Evolutionary conservation across 1,284 basidiomycete species (phyloP).

Genomic region (Spongiforma sp.): DNA sequence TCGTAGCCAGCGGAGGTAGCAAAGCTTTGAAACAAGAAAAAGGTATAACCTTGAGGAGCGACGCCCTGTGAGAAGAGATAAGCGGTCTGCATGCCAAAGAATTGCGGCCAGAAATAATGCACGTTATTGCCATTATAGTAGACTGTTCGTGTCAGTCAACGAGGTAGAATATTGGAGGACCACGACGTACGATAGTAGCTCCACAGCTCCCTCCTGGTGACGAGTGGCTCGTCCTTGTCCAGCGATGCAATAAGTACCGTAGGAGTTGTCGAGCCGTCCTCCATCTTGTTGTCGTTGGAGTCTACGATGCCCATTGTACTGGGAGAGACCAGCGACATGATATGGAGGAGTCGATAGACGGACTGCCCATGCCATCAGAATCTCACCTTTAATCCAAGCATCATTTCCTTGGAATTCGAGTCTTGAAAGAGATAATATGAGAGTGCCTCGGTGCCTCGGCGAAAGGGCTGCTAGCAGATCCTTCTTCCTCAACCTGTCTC

Average conservation of each 20-base stretch:
- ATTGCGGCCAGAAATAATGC: slow-evolving; percentile 14
- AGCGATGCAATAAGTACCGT: slow-evolving; percentile 39
- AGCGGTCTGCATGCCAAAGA: not conserved
- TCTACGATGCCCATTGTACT: too few species aligned
- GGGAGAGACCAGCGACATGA: too few species aligned
- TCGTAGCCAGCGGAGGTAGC: slow-evolving; percentile 74
- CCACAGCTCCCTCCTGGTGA: slow-evolving; percentile 70
- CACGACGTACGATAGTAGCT: slow-evolving; percentile 64
- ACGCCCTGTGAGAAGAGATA: slow-evolving; percentile 50
- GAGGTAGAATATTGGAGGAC: not conserved
- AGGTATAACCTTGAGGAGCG: slow-evolving; percentile 64
- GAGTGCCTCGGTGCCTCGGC: too few species aligned
- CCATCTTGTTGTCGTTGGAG: too few species aligned
- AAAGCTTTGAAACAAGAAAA: slow-evolving; percentile 76
- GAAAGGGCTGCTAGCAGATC: too few species aligned
- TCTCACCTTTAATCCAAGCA: too few species aligned
- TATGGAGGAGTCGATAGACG: too few species aligned
- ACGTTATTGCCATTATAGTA: slow-evolving; percentile 79
- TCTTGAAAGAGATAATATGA: too few species aligned
- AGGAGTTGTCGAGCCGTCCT: too few species aligned
- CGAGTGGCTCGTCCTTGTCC: slow-evolving; percentile 55
- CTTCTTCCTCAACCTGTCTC: too few species aligned
- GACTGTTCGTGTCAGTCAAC: slow-evolving; percentile 42
- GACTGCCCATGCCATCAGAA: too few species aligned
- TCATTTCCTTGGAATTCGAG: too few species aligned